phyloP scores from a whole-genome alignment of 768 basidiomycete species.

The Daedaleopsis nitida region DNA sequence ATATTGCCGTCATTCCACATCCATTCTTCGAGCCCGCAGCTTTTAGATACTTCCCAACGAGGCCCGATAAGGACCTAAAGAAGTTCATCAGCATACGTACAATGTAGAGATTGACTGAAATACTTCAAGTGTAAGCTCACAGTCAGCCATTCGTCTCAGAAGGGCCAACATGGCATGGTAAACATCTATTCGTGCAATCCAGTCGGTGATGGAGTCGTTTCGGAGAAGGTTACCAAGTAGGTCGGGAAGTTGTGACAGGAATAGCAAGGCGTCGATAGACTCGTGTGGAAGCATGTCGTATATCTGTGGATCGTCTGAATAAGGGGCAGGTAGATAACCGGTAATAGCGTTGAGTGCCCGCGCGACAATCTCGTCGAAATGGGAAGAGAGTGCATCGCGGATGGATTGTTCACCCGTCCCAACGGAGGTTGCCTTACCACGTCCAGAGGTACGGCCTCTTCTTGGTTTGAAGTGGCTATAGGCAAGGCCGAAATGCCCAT shows the following conservation, averaged over 20 bases:
- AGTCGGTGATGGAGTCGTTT: slow-evolving; percentile 58
- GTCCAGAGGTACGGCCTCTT: slow-evolving; percentile 3
- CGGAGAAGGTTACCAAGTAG: slow-evolving; percentile 48
- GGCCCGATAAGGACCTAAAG: slow-evolving; percentile 39
- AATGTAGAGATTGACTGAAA: neutral
- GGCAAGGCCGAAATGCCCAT: neutral
- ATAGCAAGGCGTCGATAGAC: slow-evolving; percentile 43
- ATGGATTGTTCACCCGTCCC: neutral
- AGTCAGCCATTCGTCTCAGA: slow-evolving; percentile 50
- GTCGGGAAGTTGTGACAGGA: slow-evolving; percentile 48
- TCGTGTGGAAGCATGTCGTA: slow-evolving; percentile 55
- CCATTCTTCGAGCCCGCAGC: slow-evolving; percentile 48
- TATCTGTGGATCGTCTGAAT: slow-evolving; percentile 41
- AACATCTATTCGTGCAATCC: slow-evolving; percentile 47
- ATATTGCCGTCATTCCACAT: slow-evolving; percentile 49
- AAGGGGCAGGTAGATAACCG: slow-evolving; percentile 47
- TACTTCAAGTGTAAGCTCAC: slow-evolving; percentile 47
- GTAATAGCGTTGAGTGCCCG: slow-evolving; percentile 43
- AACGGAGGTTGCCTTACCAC: neutral
- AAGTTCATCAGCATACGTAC: neutral
- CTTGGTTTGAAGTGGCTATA: neutral
- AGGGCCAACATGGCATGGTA: slow-evolving; percentile 53
- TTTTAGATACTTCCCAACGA: slow-evolving; percentile 40
- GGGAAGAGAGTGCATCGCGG: slow-evolving; percentile 24
- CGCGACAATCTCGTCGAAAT: slow-evolving; percentile 44